Conservation (phyloP, 164 flowering plant species). For the Tinospora cordifolia region DNA sequence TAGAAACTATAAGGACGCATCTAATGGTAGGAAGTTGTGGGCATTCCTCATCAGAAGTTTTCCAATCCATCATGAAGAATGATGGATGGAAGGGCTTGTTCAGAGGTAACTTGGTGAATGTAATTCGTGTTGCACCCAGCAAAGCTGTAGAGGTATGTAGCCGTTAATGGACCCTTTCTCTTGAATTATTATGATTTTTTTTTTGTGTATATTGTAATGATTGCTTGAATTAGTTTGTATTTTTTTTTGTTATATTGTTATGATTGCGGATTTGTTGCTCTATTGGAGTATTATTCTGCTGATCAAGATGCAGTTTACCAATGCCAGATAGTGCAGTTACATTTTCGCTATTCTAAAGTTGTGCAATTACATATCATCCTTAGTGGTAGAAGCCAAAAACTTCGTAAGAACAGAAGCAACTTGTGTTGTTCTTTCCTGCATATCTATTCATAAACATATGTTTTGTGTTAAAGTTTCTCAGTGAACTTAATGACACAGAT, state of each 20-base stretch:
- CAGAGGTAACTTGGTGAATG: conserved; percentile 91
- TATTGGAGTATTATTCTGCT: not conserved
- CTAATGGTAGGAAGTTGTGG: conserved; percentile 92
- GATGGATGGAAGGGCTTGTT: conserved; percentile 98
- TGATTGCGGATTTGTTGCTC: not conserved
- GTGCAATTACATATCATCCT: not conserved
- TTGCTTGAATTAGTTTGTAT: not conserved
- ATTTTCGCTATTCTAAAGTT: too few relatives aligned
- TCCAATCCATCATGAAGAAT: conserved; percentile 61
- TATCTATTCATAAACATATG: not conserved
- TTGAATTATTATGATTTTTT: not conserved
- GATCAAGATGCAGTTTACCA: not conserved
- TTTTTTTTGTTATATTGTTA: not conserved
- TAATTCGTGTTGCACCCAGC: conserved; percentile 93
- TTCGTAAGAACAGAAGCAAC: not conserved
- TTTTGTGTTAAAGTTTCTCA: not conserved
- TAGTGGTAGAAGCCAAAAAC: not conserved
- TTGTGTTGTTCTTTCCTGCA: not conserved
- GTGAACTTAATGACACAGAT: not conserved
- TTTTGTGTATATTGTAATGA: not conserved
- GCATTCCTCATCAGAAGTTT: conserved; percentile 66
- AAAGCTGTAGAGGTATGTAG: conserved; percentile 67
- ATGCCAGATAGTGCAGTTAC: not conserved
- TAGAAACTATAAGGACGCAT: conserved; percentile 87
- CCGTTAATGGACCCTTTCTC: not conserved